Base-by-base conservation (phyloP, 2,329 filamentous ascomycete genomes). In the Neofusicoccum cordaticola region DNA sequence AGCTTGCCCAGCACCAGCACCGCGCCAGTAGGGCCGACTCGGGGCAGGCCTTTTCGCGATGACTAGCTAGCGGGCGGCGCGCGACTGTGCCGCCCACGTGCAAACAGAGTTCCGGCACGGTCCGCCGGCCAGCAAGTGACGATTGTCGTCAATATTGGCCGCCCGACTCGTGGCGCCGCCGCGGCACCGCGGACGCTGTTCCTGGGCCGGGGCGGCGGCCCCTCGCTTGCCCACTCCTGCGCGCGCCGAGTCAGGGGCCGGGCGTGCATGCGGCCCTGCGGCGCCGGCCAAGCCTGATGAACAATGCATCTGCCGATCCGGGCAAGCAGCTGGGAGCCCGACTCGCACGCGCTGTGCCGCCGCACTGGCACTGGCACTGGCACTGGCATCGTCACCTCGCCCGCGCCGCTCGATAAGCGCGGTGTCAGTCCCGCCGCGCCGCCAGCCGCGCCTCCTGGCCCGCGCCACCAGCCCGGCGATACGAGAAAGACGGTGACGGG, bases 1-100 rank as follows among this genome's bases (percentile, higher is more conserved):
- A 22, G 22, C 22, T 22, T 2, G 22, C 22, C 22, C 22, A 22
- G 22, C 22, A 22, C 22, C 22, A 22, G 22, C 22, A 22, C 22
- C 22, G 22, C 22, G 22, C 22, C 39, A 58, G 41, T 58, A 58
- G 53, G 53, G 39, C 53, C 53, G 53, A 58, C 53, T 58, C 52
- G 52, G 8, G 37, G 13, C 52, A 56, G 52, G 35, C 19, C 4
- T 4, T 17, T 34, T 22, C n/a, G 51, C 51, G 51, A 35, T 53
- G 51, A 35, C 51, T 35, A 35, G 34, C 51, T 19, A 22, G 51
- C 39, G 51, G 11, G 34, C 3, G 11, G 9, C 22, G 48, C 34
- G 31, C 34, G 19, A 34, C 34, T 19, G 34, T 9, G 50, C 50
- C 31, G 50, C 50, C 37, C 52, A 56, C 52, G 52, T 42, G 52